Conservation (phyloP, 148 eudicot species). For the Diospyros lotus region DNA sequence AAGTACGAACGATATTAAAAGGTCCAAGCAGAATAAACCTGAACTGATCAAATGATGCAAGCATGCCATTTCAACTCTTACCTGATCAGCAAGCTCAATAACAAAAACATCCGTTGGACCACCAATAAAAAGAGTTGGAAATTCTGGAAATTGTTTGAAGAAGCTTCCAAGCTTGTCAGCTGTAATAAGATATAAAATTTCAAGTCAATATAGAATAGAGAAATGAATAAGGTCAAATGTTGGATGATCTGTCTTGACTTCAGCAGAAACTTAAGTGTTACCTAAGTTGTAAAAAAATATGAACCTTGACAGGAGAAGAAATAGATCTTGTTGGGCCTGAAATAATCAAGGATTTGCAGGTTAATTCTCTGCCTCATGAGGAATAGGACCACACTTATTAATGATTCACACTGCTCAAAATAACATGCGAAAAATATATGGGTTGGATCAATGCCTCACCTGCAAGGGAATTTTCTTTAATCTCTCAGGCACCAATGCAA, state of each 20-base stretch:
- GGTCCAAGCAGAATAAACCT: not conserved
- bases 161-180: slow-evolving; percentile 72
- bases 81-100: slow-evolving; percentile 89
- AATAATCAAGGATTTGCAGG: slow-evolving; percentile 11
- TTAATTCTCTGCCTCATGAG: not conserved
- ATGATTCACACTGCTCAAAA: not conserved
- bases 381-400: not conserved
- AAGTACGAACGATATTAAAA: slow-evolving; percentile 10
- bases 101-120: slow-evolving; percentile 83
- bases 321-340: slow-evolving; percentile 85
- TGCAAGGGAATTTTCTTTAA: slow-evolving; percentile 67
- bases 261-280: slow-evolving; percentile 19
- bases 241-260: slow-evolving; percentile 7
- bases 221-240: slow-evolving; percentile 9
- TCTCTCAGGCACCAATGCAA: slow-evolving; percentile 61
- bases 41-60: not conserved
- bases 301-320: slow-evolving; percentile 87
- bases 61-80: slow-evolving; percentile 13
- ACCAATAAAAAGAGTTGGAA: slow-evolving; percentile 84
- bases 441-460: slow-evolving; percentile 36
- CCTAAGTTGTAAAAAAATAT: slow-evolving; percentile 68
- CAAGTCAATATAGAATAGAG: not conserved
- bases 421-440: not conserved
- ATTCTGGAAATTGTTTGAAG: slow-evolving; percentile 67
- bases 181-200: slow-evolving; percentile 18